Conservation (phyloP, 140 eudicot genomes). For the Flaveria floridana region DNA sequence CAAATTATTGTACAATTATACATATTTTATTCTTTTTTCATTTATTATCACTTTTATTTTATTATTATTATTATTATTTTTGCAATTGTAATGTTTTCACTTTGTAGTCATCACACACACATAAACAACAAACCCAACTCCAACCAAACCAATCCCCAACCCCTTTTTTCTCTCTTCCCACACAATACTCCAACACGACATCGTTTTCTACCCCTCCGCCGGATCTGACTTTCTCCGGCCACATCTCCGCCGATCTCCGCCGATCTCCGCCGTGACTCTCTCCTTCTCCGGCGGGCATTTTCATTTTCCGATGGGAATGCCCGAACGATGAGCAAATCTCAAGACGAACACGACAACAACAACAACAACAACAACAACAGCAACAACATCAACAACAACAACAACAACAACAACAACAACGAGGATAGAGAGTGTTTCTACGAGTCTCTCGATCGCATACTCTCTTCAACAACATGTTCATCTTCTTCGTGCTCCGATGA, state of each 20-base stretch:
- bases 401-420: conserved; percentile 37
- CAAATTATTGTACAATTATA: conserved; percentile 39
- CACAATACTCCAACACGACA: conserved; percentile 40
- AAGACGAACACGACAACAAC: conserved; percentile 47
- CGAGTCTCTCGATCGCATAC: conserved; percentile 88
- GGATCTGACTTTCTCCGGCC: conserved; percentile 44
- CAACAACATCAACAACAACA: conserved; percentile 42
- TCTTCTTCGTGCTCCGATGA: conserved; percentile 53
- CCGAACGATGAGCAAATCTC: conserved; percentile 80
- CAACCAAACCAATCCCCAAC: conserved; percentile 20
- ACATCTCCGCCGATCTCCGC: conserved; percentile 42
- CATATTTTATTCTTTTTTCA: neutral
- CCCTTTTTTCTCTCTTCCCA: conserved; percentile 17
- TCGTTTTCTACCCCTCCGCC: conserved; percentile 42
- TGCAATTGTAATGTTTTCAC: conserved; percentile 18
- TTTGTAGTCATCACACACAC: conserved; percentile 21
- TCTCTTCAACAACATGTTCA: conserved; percentile 85
- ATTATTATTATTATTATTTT: neutral
- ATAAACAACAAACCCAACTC: conserved; percentile 12
- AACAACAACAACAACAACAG: conserved; percentile 17
- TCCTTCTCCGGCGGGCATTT: conserved; percentile 41
- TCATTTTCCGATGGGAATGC: conserved; percentile 68
- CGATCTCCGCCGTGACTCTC: neutral
- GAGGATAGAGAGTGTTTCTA: conserved; percentile 47
- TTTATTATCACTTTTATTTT: neutral